Percentiles rank a stretch among this genome's conserved stretches.
Evolutionary conservation across 257 asterid genomes (phyloP).

Genomic region (Vinca minor): DNA sequence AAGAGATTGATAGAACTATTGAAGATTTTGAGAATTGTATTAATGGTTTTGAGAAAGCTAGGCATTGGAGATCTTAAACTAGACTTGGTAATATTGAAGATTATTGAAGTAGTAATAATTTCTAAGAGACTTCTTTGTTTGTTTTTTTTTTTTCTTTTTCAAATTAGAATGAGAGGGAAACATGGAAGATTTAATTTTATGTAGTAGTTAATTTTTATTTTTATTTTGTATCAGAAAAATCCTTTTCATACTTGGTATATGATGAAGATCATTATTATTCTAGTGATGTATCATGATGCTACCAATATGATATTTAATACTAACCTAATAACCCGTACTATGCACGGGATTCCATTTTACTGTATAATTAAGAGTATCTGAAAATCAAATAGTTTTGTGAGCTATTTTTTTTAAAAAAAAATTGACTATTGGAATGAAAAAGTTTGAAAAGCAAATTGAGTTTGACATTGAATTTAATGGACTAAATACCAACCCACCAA

Average conservation of each 20-base stretch:
- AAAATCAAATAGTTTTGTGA: no score
- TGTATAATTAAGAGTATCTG: no score
- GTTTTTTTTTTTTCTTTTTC: background rate
- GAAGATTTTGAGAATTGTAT: conserved; percentile 57
- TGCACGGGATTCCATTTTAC: no score
- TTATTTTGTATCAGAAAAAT: conserved; percentile 6
- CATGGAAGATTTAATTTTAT: background rate
- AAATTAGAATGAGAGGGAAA: conserved; percentile 8
- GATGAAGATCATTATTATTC: no score
- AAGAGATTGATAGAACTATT: conserved; percentile 62
- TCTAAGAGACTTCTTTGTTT: no score
- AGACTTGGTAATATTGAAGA: conserved; percentile 18
- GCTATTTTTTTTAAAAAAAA: no score
- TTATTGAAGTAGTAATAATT: conserved; percentile 23
- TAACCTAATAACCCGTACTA: no score
- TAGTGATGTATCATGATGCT: conserved; percentile 10
- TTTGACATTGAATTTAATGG: no score
- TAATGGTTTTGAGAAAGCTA: conserved; percentile 85
- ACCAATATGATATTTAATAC: background rate
- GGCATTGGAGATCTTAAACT: conserved; percentile 67
- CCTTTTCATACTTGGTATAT: conserved; percentile 2
- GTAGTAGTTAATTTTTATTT: background rate
- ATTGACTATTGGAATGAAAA: no score
- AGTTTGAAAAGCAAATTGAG: no score
- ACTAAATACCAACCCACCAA: no score